phyloP scores from a whole-genome alignment of 2,329 filamentous ascomycete species.

The Pseudogymnoascus sp. region DNA sequence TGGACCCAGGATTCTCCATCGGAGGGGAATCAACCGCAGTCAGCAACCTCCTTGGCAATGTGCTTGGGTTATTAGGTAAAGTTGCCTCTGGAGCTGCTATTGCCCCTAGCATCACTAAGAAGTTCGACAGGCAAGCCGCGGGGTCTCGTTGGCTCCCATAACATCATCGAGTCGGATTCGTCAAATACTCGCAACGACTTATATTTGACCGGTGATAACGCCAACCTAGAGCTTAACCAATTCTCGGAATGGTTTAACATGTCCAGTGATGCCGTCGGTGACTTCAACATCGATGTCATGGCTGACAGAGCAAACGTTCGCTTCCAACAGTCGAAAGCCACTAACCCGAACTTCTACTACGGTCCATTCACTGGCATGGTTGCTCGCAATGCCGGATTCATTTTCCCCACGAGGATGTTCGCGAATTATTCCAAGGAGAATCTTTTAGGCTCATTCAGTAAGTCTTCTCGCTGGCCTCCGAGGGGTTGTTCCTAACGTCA shows the following conservation, averaged over 20 bases:
- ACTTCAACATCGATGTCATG: constrained; percentile 18
- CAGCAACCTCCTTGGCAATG: constrained; percentile 14
- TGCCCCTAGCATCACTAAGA: neutral
- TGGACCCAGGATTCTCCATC: constrained; percentile 39
- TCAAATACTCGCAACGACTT: constrained; percentile 23
- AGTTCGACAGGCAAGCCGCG: constrained; percentile 14
- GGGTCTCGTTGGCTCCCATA: constrained; percentile 24
- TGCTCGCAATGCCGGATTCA: constrained; percentile 24
- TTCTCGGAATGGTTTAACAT: constrained; percentile 38
- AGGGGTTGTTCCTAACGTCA: neutral
- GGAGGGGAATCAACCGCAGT: constrained; percentile 23
- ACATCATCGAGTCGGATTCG: constrained; percentile 23
- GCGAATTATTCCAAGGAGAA: constrained; percentile 25
- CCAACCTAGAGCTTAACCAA: constrained; percentile 42
- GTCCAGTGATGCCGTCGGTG: constrained; percentile 28
- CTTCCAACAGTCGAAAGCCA: constrained; percentile 38
- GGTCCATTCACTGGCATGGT: constrained; percentile 43
- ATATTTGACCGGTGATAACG: constrained; percentile 32
- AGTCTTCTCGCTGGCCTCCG: neutral
- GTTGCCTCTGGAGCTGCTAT: neutral
- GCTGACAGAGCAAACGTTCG: constrained; percentile 27
- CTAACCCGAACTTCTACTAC: constrained; percentile 47
- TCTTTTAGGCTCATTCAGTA: constrained; percentile 20
- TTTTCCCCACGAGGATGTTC: constrained; percentile 27
- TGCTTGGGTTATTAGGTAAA: neutral